Evolutionary conservation across 495 filamentous ascomycete genomes (phyloP).

Genomic region (Collariella sp.): DNA sequence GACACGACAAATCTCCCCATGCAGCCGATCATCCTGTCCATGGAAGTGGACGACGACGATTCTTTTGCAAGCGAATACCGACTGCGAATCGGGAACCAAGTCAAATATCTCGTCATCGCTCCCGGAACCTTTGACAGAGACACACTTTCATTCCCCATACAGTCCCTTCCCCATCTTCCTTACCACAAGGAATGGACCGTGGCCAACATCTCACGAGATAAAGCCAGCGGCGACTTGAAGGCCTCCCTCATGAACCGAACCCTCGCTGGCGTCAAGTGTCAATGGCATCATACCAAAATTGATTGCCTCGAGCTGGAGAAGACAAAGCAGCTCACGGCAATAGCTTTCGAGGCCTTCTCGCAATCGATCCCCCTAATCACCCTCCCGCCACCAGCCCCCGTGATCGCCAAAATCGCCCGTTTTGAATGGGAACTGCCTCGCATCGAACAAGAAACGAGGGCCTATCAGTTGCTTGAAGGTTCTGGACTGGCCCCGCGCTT

Average conservation of each 20-base stretch:
- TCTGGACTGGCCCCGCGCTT: slow-evolving; percentile 21
- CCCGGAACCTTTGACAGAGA: neutral
- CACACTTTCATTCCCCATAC: neutral
- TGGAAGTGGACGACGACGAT: neutral
- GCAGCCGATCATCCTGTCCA: neutral
- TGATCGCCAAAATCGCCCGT: slow-evolving; percentile 13
- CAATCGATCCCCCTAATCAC: too few relatives aligned
- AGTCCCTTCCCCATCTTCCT: neutral
- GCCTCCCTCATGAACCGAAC: neutral
- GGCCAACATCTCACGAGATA: slow-evolving; percentile 3
- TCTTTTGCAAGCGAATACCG: neutral
- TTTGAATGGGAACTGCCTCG: slow-evolving; percentile 20
- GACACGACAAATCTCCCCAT: neutral
- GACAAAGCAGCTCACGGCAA: neutral
- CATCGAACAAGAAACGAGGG: slow-evolving; percentile 19
- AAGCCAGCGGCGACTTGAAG: neutral
- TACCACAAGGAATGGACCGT: slow-evolving; percentile 8
- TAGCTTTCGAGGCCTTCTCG: neutral
- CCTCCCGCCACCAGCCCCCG: neutral
- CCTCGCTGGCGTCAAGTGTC: slow-evolving; percentile 1
- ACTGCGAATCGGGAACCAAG: neutral
- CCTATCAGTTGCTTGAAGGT: slow-evolving; percentile 24
- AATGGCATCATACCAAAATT: neutral
- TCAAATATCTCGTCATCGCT: neutral
- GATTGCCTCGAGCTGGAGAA: slow-evolving; percentile 2